phyloP scores from a whole-genome alignment of 805 yeast species.

The Kluyveromyces dobzhanskii region DNA sequence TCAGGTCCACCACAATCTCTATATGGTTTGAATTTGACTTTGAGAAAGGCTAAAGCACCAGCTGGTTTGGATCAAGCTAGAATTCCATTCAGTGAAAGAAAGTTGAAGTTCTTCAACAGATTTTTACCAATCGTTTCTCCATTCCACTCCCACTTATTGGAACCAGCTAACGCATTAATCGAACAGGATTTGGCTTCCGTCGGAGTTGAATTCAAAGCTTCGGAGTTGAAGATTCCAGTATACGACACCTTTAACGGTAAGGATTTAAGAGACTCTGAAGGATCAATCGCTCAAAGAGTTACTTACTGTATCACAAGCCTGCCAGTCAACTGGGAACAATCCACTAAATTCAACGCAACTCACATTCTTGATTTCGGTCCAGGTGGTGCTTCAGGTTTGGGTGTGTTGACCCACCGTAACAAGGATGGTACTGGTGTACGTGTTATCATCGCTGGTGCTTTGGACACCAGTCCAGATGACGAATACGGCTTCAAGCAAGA shows the following conservation, averaged over 20 bases:
- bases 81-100: conserved; percentile 89
- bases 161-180: conserved; percentile 61
- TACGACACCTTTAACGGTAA: conserved; percentile 82
- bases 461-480: conserved; percentile 63
- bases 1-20: conserved; percentile 98
- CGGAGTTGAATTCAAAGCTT: conserved; percentile 45
- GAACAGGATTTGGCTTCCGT: conserved; percentile 54
- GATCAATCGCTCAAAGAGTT: conserved; percentile 58
- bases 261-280: conserved; percentile 53
- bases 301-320: conserved; percentile 77
- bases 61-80: conserved; percentile 92
- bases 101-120: conserved; percentile 84
- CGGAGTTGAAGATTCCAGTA: conserved; percentile 72
- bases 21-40: conserved; percentile 85
- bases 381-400: conserved; percentile 96
- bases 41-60: conserved; percentile 92
- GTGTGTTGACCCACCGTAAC: conserved; percentile 92
- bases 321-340: conserved; percentile 91
- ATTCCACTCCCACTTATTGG: conserved; percentile 85
- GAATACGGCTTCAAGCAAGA: conserved; percentile 96
- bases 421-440: conserved; percentile 98
- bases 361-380: conserved; percentile 97
- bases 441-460: conserved; percentile 85
- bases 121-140: conserved; percentile 95
- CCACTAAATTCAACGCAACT: conserved; percentile 73